phyloP scores from a whole-genome alignment of 169 alveolate genomes.

The Eimeria tenella region DNA sequence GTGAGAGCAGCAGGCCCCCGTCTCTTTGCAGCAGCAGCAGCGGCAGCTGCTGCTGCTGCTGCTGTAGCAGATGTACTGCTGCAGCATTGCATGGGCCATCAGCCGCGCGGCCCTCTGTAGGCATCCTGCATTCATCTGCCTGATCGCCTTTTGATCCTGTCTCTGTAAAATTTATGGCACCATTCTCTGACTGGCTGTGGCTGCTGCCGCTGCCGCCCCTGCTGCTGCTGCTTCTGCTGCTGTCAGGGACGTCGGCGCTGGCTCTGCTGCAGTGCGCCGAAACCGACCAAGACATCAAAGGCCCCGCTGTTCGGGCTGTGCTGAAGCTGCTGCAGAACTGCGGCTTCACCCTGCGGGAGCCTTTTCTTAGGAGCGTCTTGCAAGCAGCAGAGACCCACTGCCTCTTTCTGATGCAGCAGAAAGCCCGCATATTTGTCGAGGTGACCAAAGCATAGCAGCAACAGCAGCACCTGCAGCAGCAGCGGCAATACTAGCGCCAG shows the following conservation, averaged over 20 bases:
- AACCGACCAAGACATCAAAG: not conserved
- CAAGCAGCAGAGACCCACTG: not conserved
- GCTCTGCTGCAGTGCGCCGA: slow-evolving; percentile 8
- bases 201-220: no score
- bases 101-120: no score
- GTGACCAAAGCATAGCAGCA: not conserved
- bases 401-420: not conserved
- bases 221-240: not conserved
- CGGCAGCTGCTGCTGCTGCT: not conserved
- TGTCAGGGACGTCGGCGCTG: not conserved
- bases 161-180: no score
- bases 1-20: no score
- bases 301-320: not conserved
- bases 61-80: not conserved
- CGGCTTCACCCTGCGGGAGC: slow-evolving; percentile 2
- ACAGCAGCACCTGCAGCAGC: no score
- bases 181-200: no score
- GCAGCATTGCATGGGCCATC: not conserved
- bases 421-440: slow-evolving; percentile 39
- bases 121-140: no score
- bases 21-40: not conserved
- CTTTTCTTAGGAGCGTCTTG: not conserved
- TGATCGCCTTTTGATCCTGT: no score
- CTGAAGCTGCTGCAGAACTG: not conserved
- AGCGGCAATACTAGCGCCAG: no score